Base-by-base conservation (phyloP, 805 yeast genomes). In the Saturnispora gosingensis region DNA sequence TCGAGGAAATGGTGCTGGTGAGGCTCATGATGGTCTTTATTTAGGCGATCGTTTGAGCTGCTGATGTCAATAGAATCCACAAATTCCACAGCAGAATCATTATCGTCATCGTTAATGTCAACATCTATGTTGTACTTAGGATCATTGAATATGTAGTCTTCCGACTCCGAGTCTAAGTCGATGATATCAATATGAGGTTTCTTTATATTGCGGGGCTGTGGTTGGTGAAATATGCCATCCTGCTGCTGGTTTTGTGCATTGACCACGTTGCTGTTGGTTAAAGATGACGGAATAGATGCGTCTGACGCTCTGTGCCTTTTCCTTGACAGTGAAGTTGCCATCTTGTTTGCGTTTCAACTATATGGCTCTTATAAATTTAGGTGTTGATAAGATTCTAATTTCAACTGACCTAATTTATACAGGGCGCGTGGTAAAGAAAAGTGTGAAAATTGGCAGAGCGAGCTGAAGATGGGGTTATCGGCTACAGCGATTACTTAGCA, bases 101-200 rank as follows among this genome's bases (percentile, higher is more conserved):
- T 54, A 43, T 53, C 55, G 18, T 44, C 16, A 22, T 32, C 39
- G 8, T 25, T 13, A 4, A 36, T 40, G 30, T 20, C 44, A 35
- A 45, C 51, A 20, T 50, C 51, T 9, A 45, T 15, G 18, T 35
- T 32, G 24, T 11, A 25, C 10, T 13, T 38, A 6, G 38, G 39
- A 24, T 48, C 34, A 39, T 59, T 60, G 46, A 64, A 65, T 30
- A 58, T 56, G 49, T 68, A 67, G 25, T 66, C 66, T 16, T 71
- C 74, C 25, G 71, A 70, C 45, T 72, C 77, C 0, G 76, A 72
- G 49, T 71, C 76, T 45, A 72, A 54, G 38, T 68, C 63, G 34
- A 72, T 65, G 3, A 72, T 62, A 53, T 70, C 70, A 40, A 20
- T 49, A 34, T 49, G 52, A 11, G 48, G 54, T 46, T 56, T 56